phyloP scores from a whole-genome alignment of 768 basidiomycete species.

The Leucocoprinus birnbaumii region DNA sequence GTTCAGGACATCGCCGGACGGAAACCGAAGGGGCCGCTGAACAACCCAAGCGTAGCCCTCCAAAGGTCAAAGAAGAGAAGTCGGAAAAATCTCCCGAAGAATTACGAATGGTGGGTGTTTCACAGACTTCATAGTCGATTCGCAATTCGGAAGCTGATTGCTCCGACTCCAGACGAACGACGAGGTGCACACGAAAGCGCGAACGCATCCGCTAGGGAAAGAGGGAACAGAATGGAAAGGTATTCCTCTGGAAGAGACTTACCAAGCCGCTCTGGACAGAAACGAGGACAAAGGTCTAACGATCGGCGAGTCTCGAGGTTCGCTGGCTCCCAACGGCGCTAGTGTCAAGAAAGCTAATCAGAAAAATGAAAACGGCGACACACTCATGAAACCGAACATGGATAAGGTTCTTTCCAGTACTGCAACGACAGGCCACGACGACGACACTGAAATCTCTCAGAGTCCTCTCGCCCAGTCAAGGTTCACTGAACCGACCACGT shows the following conservation, averaged over 20 bases:
- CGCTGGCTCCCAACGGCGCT: neutral
- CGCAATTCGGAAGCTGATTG: no score
- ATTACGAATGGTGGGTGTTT: no score
- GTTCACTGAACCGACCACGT: neutral
- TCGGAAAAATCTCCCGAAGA: no score
- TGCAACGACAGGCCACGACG: slow-evolving; percentile 3
- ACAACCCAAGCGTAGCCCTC: no score
- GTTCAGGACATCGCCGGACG: no score
- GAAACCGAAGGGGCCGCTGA: no score
- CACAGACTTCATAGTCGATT: no score
- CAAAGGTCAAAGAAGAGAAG: no score
- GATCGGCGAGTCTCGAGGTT: neutral
- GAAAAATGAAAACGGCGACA: neutral
- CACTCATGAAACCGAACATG: neutral
- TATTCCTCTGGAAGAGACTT: neutral
- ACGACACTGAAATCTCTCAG: no score
- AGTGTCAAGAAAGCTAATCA: no score
- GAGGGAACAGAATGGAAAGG: slow-evolving; percentile 3
- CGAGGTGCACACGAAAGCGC: neutral
- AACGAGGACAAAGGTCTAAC: neutral
- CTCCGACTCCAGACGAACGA: neutral
- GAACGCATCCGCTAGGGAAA: slow-evolving; percentile 1
- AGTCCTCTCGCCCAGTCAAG: neutral
- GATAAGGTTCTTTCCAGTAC: neutral
- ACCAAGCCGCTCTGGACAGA: neutral